Evolutionary conservation across 1,284 basidiomycete genomes (phyloP), one percentile per base, ranked within the genome.

Genomic region (Tylopilus sp.): DNA sequence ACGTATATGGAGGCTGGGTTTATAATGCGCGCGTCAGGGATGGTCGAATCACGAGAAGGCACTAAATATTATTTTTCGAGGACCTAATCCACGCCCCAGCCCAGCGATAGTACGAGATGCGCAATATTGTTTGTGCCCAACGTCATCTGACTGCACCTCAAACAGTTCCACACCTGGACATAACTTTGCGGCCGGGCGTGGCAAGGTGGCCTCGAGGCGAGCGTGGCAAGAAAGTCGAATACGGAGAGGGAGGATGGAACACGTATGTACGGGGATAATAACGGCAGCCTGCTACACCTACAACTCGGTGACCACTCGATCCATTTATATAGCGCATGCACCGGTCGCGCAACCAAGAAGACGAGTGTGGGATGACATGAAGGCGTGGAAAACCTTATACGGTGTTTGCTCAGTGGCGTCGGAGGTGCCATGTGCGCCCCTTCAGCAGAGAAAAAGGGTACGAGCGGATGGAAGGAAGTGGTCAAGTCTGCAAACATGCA

Each of bases 171-270:
- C 46, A 61, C 47, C 14, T 14, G 49, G 57, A n/a, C 36, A 59
- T 40, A 33, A 34, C 46, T 43, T 59, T 65, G 59, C 61, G 60
- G 58, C 36, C 36, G 10, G 11, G 41, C 28, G 17, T 29, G 48
- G 31, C 46, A 40, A 48, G 37, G 26, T 44, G 40, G 52, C 43
- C 54, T 44, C 48, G 59, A 39, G 30, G 41, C 35, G n/a, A 54
- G 43, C 29, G 31, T 36, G 58, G 42, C 39, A 44, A 44, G 36
- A 43, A 21, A 43, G 45, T 48, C 46, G 42, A 50, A 62, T 51
- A 36, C 43, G 38, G 50, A 57, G 50, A 50, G 33, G 36, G 46
- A 44, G 36, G 36, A 36, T 10, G 29, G 38, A 41, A 37, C 39
- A 34, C 9, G 9, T 21, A 35, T 28, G 29, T 44, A 34, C 36